These are phyloP conservation scores for Hamamelis virginiana DNA, from an alignment of 164 flowering plant species.

Conservation along the genomic window DNA sequence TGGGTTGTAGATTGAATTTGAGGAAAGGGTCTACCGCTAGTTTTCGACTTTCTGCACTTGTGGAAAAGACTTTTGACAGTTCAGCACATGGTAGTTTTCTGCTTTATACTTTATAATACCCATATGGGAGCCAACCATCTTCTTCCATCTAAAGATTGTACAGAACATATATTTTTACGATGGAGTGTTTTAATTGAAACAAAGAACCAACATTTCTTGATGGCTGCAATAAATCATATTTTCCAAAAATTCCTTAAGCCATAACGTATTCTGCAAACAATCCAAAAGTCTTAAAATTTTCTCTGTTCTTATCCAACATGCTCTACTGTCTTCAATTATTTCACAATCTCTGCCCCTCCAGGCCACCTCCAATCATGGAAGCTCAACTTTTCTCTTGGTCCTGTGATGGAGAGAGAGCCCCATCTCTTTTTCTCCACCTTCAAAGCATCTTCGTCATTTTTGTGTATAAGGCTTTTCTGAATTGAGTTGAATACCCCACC, in stretches of 20 bases:
- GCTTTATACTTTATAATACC: too few relatives aligned
- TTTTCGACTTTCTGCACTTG: slow-evolving; percentile 5
- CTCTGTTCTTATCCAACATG: background rate
- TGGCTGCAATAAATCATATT: background rate
- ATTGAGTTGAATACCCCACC: too few relatives aligned
- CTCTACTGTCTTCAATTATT: background rate
- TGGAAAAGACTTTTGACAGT: slow-evolving; percentile 10
- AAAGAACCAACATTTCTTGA: background rate
- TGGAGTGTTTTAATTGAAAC: background rate
- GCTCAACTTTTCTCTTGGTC: too few relatives aligned
- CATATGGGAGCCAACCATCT: background rate
- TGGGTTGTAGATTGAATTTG: background rate
- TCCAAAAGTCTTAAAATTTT: background rate
- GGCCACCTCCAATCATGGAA: background rate
- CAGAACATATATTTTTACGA: background rate
- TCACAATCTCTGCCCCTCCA: background rate
- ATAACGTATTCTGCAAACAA: background rate
- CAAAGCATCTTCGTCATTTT: too few relatives aligned
- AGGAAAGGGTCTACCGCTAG: background rate
- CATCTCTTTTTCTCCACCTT: too few relatives aligned
- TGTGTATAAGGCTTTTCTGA: too few relatives aligned
- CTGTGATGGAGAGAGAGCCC: too few relatives aligned
- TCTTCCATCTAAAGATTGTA: background rate
- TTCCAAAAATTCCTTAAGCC: background rate
- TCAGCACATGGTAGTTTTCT: background rate